phyloP scores from a whole-genome alignment of 2,329 filamentous ascomycete genomes.

The Paraphaeosphaeria minitans region DNA sequence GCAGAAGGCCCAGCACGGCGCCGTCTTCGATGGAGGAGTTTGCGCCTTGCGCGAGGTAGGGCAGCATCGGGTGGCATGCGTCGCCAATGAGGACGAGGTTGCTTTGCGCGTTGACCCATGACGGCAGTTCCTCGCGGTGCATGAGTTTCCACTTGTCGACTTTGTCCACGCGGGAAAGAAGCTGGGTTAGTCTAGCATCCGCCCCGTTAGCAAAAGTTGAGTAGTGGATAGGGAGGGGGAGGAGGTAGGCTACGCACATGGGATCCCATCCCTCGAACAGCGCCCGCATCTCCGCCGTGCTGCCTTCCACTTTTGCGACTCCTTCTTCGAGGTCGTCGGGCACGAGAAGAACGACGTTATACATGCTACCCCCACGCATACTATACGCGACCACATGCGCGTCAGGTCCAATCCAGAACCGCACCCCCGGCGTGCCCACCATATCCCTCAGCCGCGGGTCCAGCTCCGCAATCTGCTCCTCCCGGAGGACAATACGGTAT shows the following conservation, averaged over 20 bases:
- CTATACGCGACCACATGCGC: constrained; percentile 68
- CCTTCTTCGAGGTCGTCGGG: constrained; percentile 66
- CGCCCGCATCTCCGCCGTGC: constrained; percentile 64
- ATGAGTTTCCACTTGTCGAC: constrained; percentile 75
- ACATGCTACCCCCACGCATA: constrained; percentile 62
- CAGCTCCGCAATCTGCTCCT: constrained; percentile 55
- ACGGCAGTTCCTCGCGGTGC: constrained; percentile 49
- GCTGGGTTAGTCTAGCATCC: constrained; percentile 40
- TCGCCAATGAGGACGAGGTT: constrained; percentile 57
- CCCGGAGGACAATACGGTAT: constrained; percentile 64
- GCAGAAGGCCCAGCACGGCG: constrained; percentile 63
- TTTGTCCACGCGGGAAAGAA: constrained; percentile 58
- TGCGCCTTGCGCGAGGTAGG: constrained; percentile 52
- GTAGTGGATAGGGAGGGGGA: constrained; percentile 19
- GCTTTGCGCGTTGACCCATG: constrained; percentile 54
- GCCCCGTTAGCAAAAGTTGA: constrained; percentile 29
- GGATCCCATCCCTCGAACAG: constrained; percentile 70
- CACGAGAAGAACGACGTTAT: constrained; percentile 69
- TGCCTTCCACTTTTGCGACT: constrained; percentile 59
- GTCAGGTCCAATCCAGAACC: constrained; percentile 68
- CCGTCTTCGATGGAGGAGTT: constrained; percentile 71
- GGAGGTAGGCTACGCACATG: constrained; percentile 45
- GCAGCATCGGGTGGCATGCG: constrained; percentile 32
- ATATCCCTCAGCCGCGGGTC: constrained; percentile 57
- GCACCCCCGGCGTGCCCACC: constrained; percentile 58